These are phyloP conservation scores for Plantago ovata DNA, from an alignment of 257 asterid genomes.

Conservation along the genomic window DNA sequence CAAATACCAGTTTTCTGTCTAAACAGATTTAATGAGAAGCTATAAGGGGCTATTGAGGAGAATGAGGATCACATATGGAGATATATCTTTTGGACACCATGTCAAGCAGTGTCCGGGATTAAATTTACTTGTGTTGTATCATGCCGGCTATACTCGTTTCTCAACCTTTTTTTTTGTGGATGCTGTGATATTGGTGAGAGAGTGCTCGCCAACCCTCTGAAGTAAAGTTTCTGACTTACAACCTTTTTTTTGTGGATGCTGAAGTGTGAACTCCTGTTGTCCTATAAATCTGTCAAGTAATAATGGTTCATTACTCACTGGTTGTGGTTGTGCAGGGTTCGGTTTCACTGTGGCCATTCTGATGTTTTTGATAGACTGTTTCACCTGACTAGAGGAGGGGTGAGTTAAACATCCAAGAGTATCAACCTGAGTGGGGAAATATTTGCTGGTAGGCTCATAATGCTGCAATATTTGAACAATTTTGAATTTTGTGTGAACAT, in stretches of 20 bases:
- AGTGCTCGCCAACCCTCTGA: conserved; percentile 87
- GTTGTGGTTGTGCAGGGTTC: conserved; percentile 78
- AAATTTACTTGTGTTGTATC: conserved; percentile 94
- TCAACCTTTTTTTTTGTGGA: conserved; percentile 37
- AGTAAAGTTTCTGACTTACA: conserved; percentile 40
- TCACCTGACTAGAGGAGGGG: conserved; percentile 95
- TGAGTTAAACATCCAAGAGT: conserved; percentile 90
- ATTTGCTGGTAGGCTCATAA: conserved; percentile 72
- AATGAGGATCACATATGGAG: conserved; percentile 95
- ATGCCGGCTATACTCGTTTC: conserved; percentile 86
- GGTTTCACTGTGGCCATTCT: conserved; percentile 98
- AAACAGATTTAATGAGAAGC: conserved; percentile 89
- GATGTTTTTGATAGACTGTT: conserved; percentile 95
- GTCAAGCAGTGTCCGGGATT: conserved; percentile 98
- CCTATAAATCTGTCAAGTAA: too few relatives aligned
- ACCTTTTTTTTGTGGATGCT: background rate
- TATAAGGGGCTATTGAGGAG: conserved; percentile 92
- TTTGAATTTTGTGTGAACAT: background rate
- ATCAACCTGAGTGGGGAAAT: conserved; percentile 93
- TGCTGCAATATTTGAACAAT: background rate
- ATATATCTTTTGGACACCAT: conserved; percentile 90
- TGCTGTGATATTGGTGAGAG: conserved; percentile 99
- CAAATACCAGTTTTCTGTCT: conserved; percentile 11
- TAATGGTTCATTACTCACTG: background rate
- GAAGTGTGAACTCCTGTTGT: too few relatives aligned